Evolutionary conservation across 2,329 filamentous ascomycete species (phyloP).

Genomic region (Colletotrichum sp.): DNA sequence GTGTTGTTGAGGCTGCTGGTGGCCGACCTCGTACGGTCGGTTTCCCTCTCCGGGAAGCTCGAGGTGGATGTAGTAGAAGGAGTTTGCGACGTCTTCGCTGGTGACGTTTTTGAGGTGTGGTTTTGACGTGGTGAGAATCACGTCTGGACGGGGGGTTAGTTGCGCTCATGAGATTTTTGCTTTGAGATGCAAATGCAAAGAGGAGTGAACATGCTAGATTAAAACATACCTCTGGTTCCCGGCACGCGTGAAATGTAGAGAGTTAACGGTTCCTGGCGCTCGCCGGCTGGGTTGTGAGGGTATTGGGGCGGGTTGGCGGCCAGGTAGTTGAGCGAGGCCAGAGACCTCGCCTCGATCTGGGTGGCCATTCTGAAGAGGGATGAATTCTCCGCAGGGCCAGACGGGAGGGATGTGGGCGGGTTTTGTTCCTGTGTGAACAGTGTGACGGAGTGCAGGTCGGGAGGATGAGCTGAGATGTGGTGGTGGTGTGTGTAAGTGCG

Average conservation of each 20-base stretch:
- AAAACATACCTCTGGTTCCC: slow-evolving; percentile 75
- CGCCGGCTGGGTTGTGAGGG: slow-evolving; percentile 75
- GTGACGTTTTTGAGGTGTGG: slow-evolving; percentile 89
- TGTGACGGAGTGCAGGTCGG: background rate
- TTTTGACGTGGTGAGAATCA: slow-evolving; percentile 91
- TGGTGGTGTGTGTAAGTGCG: background rate
- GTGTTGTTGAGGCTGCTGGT: slow-evolving; percentile 22
- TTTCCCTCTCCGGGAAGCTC: slow-evolving; percentile 61
- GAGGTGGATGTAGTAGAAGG: slow-evolving; percentile 90
- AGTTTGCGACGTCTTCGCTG: slow-evolving; percentile 82
- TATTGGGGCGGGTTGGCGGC: slow-evolving; percentile 88
- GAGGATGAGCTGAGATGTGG: background rate
- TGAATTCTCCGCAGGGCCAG: background rate
- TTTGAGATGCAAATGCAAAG: background rate
- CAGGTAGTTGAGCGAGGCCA: slow-evolving; percentile 79
- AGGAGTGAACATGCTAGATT: background rate
- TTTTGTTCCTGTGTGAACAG: background rate
- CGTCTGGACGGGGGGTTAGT: slow-evolving; percentile 59
- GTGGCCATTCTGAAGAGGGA: slow-evolving; percentile 31
- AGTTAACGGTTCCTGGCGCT: slow-evolving; percentile 72
- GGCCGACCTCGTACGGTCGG: slow-evolving; percentile 25
- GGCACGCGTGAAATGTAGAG: slow-evolving; percentile 95
- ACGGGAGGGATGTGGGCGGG: background rate
- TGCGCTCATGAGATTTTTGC: slow-evolving; percentile 22
- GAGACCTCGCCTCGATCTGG: slow-evolving; percentile 78